A percentile compares a stretch with the other conserved stretches of the same genome.
phyloP scores from a whole-genome alignment of 345 rosid species.

The Citrus sp. region DNA sequence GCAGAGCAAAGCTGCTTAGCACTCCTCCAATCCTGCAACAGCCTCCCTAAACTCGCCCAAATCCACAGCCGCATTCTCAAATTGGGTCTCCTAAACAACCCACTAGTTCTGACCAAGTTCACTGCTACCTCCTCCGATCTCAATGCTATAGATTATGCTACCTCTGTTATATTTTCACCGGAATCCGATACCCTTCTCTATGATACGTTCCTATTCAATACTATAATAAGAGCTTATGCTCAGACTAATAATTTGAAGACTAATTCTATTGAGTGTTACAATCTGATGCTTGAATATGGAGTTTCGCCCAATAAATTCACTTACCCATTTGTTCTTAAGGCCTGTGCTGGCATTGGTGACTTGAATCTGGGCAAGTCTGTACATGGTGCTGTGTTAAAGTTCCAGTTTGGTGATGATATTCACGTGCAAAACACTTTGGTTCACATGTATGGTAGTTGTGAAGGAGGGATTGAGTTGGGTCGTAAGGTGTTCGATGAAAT shows the following conservation, averaged over 20 bases:
- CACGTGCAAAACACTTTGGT: slow-evolving; percentile 53
- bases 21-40: slow-evolving; percentile 38
- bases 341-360: slow-evolving; percentile 47
- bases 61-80: slow-evolving; percentile 40
- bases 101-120: slow-evolving; percentile 50
- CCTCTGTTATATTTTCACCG: slow-evolving; percentile 39
- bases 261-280: slow-evolving; percentile 33
- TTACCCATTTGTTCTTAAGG: slow-evolving; percentile 47
- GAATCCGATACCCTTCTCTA: slow-evolving; percentile 34
- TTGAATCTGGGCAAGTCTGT: slow-evolving; percentile 39
- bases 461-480: slow-evolving; percentile 34
- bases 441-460: slow-evolving; percentile 36
- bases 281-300: slow-evolving; percentile 28
- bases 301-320: slow-evolving; percentile 50
- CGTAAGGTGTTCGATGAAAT: slow-evolving; percentile 52
- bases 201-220: slow-evolving; percentile 50
- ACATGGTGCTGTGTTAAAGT: slow-evolving; percentile 45
- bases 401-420: slow-evolving; percentile 37
- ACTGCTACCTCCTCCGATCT: slow-evolving; percentile 44
- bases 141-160: slow-evolving; percentile 34
- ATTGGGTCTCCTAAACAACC: slow-evolving; percentile 43
- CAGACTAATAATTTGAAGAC: slow-evolving; percentile 21
- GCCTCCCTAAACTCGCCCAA: slow-evolving; percentile 30
- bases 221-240: slow-evolving; percentile 44
- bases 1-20: slow-evolving; percentile 44